Evolutionary conservation across 202 grass and related monocot species (phyloP).

Genomic region (Zoysia matrella): DNA sequence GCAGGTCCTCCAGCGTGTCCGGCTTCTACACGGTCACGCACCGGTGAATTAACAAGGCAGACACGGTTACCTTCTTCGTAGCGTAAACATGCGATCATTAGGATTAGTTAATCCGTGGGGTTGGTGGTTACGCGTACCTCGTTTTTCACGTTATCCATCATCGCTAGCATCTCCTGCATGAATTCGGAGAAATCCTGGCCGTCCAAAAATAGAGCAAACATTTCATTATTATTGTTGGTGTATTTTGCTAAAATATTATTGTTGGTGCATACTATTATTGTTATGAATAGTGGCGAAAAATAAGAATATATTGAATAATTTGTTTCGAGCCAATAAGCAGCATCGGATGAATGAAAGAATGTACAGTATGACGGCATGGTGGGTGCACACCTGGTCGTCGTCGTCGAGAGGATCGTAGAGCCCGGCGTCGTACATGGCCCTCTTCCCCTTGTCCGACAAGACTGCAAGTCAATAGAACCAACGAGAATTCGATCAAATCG

Average conservation of each 20-base stretch:
- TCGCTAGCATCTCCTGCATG: slow-evolving; percentile 97
- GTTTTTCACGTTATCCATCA: slow-evolving; percentile 95
- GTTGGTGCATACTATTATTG: too few relatives aligned
- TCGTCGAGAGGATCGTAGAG: slow-evolving; percentile 89
- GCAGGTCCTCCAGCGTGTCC: slow-evolving; percentile 85
- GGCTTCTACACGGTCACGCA: slow-evolving; percentile 56
- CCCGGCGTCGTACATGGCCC: slow-evolving; percentile 89
- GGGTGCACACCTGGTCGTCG: slow-evolving; percentile 65
- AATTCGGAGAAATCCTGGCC: slow-evolving; percentile 93
- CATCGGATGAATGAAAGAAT: neutral
- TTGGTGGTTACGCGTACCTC: slow-evolving; percentile 63
- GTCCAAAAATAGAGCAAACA: slow-evolving; percentile 34
- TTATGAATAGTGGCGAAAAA: neutral
- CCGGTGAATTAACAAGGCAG: too few relatives aligned
- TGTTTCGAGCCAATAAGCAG: slow-evolving; percentile 19
- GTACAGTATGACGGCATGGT: neutral
- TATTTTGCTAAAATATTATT: too few relatives aligned
- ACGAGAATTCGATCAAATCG: slow-evolving; percentile 36
- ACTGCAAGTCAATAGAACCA: slow-evolving; percentile 53
- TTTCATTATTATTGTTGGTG: too few relatives aligned
- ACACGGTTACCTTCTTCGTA: too few relatives aligned
- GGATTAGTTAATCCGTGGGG: neutral
- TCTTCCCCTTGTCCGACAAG: slow-evolving; percentile 88
- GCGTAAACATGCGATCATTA: neutral
- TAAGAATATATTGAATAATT: neutral